Conservation (phyloP, 2,329 filamentous ascomycete species). For the Furcasterigmium sp. region DNA sequence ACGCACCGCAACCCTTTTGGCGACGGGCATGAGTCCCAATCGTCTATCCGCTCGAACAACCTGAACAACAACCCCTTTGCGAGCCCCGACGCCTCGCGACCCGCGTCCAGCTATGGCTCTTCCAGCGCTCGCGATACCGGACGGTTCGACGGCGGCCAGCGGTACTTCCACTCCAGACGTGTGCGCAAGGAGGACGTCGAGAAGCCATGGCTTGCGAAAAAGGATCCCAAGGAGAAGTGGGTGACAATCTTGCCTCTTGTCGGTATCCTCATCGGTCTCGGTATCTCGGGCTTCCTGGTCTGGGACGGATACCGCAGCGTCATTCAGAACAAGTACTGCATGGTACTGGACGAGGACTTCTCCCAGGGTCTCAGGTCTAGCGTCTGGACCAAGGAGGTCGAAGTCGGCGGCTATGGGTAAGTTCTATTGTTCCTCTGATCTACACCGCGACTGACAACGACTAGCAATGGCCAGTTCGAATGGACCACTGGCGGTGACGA, state of each 20-base stretch:
- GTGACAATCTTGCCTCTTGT: slow-evolving; percentile 73
- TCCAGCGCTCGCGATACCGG: slow-evolving; percentile 29
- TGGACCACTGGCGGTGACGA: slow-evolving; percentile 66
- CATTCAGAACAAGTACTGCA: slow-evolving; percentile 68
- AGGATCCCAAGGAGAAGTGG: slow-evolving; percentile 79
- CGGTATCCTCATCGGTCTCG: slow-evolving; percentile 65
- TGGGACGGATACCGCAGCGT: slow-evolving; percentile 71
- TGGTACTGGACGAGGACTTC: slow-evolving; percentile 63
- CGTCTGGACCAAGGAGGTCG: slow-evolving; percentile 70
- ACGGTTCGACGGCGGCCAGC: slow-evolving; percentile 32
- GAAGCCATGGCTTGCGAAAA: slow-evolving; percentile 71
- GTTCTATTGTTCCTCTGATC: slow-evolving; percentile 21
- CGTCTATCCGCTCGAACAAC: slow-evolving; percentile 13
- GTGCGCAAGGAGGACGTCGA: slow-evolving; percentile 68
- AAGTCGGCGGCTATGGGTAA: slow-evolving; percentile 72
- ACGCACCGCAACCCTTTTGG: slow-evolving; percentile 30
- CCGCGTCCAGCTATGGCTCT: slow-evolving; percentile 41
- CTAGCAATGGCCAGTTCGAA: slow-evolving; percentile 76
- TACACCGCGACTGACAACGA: neutral
- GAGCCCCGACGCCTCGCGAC: slow-evolving; percentile 39
- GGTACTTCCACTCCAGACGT: slow-evolving; percentile 70
- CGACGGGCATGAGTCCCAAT: slow-evolving; percentile 30
- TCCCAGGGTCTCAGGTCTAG: slow-evolving; percentile 45
- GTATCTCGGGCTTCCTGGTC: slow-evolving; percentile 63
- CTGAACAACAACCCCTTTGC: slow-evolving; percentile 37